Conservation (phyloP, 1,284 basidiomycete genomes). For the Rhodotorula sp. region DNA sequence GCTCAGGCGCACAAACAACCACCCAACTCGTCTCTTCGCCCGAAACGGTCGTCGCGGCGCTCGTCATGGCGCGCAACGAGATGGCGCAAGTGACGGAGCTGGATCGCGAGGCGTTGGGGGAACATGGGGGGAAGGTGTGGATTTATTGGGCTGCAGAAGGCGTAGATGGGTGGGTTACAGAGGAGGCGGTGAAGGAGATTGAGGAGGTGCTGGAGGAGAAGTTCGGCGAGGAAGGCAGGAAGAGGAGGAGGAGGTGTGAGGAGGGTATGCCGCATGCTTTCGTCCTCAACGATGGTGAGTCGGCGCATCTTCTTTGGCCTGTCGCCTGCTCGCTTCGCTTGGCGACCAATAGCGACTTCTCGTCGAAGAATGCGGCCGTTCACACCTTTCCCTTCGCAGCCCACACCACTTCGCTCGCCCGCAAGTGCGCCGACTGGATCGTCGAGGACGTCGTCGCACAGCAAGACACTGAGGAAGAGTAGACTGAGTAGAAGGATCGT, state of each 20-base stretch:
- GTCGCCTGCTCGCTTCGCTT: too few relatives aligned
- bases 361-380: too few relatives aligned
- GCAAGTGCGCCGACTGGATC: conserved; percentile 33
- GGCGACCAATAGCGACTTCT: not conserved
- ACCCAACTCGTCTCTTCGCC: conserved; percentile 26
- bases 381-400: not conserved
- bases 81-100: conserved; percentile 22
- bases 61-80: conserved; percentile 35
- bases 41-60: conserved; percentile 31
- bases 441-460: conserved; percentile 20
- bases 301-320: too few relatives aligned
- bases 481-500: too few relatives aligned
- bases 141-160: conserved; percentile 33
- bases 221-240: conserved; percentile 8
- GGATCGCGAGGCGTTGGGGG: conserved; percentile 14
- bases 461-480: too few relatives aligned
- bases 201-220: conserved; percentile 19
- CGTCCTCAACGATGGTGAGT: conserved; percentile 27
- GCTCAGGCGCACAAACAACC: conserved; percentile 9
- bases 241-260: conserved; percentile 24
- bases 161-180: conserved; percentile 34
- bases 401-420: conserved; percentile 25
- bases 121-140: conserved; percentile 14
- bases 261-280: conserved; percentile 41
- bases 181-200: conserved; percentile 26